Evolutionary conservation across 225 moss, liverwort and hornwort species (phyloP), one percentile per base, ranked within the genome.

Genomic region (Polytrichum commune): DNA sequence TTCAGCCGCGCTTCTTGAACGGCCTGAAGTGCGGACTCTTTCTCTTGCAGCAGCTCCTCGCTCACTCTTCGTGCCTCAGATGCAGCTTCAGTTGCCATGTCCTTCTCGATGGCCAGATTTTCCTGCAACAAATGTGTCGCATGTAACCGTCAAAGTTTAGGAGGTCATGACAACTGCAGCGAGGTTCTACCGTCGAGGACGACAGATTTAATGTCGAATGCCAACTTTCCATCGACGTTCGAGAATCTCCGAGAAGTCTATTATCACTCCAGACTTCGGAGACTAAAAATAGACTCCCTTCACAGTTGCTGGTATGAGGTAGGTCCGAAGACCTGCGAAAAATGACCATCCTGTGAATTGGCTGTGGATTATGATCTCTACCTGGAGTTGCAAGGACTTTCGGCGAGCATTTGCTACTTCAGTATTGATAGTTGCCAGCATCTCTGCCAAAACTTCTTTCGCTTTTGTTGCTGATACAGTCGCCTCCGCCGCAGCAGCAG

Each of bases 401-500:
- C 82, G 80, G 63, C 90, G 81, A 62, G 86, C 83, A 62, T 79
- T 62, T 22, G 86, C 84, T 70, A 93, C 77, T 79, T 98, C 94
- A 62, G 78, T 72, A 76, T 83, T 83, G 63, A 93, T 78, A 23
- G 88, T 82, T 79, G 74, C 81, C 64, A 91, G 56, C 70, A 93
- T 75, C 27, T 93, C 91, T 23, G 78, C 71, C 26, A 95, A 79
- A 26, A 86, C 81, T 53, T 90, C 90, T 46, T 81, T 88, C 9
- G 88, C 85, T 79, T 90, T 90, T 20, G 91, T 78, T 68, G 94
- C 97, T 35, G 91, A 86, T 19, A 83, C 69, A 62, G 72, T 70
- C 27, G 94, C 94, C 57, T 92, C 88, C 19, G 77, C 80, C 68
- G 97, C 89, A 70, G 91, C 94, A 72, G 80, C 86, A 29, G 85